phyloP scores from a whole-genome alignment of 2,329 filamentous ascomycete genomes.

The Trichoderma sp. region DNA sequence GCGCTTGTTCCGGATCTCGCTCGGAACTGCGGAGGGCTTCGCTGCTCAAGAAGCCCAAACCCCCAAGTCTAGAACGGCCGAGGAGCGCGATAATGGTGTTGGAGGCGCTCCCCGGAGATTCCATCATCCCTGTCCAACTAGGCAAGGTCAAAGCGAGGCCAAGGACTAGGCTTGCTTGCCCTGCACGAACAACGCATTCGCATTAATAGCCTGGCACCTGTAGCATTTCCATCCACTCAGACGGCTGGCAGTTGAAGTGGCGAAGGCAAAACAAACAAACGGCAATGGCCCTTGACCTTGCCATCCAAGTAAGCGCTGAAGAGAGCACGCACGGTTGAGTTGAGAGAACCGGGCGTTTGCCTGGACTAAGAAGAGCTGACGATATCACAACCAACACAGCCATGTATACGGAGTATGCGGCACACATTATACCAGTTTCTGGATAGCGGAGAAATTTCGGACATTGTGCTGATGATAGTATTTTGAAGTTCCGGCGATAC shows the following conservation, averaged over 20 bases:
- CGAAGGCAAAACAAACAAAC: neutral
- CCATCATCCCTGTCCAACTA: neutral
- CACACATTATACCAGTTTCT: neutral
- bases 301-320: neutral
- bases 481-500: neutral
- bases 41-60: neutral
- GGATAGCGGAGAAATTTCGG: neutral
- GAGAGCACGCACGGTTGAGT: neutral
- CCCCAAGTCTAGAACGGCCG: neutral
- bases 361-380: neutral
- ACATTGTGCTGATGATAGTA: neutral
- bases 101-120: neutral
- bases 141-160: neutral
- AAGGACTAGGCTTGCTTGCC: neutral
- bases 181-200: neutral
- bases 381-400: neutral
- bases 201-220: neutral
- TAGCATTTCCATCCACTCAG: neutral
- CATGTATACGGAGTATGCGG: too few species aligned
- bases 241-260: neutral
- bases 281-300: neutral
- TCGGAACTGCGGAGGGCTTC: neutral
- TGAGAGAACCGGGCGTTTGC: neutral
- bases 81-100: neutral
- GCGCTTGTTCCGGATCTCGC: neutral